Evolutionary conservation across 352 stramenopile species (phyloP).

Genomic region (Halophytophthora polymorphica): DNA sequence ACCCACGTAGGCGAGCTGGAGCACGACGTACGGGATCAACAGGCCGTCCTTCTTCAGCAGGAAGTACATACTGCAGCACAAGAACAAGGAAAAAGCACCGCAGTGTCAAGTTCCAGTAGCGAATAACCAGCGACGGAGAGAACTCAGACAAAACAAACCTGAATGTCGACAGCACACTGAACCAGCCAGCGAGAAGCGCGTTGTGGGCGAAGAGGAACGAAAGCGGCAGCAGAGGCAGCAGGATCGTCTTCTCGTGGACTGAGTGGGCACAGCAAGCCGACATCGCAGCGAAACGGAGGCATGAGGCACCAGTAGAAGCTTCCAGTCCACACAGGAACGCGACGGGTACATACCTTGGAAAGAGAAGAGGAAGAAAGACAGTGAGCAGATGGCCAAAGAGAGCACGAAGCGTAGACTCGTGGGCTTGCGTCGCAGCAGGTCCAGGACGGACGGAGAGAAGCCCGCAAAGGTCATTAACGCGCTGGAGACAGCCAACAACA

Average conservation of each 20-base stretch:
- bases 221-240: conserved; percentile 91
- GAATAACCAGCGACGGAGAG: background rate
- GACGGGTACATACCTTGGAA: conserved; percentile 80
- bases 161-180: conserved; percentile 78
- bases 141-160: conserved; percentile 37
- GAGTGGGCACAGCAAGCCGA: background rate
- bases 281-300: conserved; percentile 1
- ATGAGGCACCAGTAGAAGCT: background rate
- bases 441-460: conserved; percentile 82
- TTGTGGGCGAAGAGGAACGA: conserved; percentile 78
- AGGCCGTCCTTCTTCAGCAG: conserved; percentile 81
- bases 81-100: background rate
- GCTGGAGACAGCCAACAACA: conserved; percentile 22
- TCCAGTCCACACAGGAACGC: background rate
- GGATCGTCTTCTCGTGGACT: conserved; percentile 97
- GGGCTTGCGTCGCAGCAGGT: conserved; percentile 63
- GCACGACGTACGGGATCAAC: conserved; percentile 63
- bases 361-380: conserved; percentile 96
- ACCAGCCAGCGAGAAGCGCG: conserved; percentile 66
- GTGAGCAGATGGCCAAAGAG: conserved; percentile 78
- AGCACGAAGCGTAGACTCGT: conserved; percentile 79
- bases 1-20: conserved; percentile 46
- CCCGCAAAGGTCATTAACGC: conserved; percentile 77
- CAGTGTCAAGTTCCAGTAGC: too few species aligned
- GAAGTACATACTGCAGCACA: conserved; percentile 73